These are phyloP conservation scores for Populus tremula DNA, from an alignment of 345 rosid species.

Conservation along the genomic window DNA sequence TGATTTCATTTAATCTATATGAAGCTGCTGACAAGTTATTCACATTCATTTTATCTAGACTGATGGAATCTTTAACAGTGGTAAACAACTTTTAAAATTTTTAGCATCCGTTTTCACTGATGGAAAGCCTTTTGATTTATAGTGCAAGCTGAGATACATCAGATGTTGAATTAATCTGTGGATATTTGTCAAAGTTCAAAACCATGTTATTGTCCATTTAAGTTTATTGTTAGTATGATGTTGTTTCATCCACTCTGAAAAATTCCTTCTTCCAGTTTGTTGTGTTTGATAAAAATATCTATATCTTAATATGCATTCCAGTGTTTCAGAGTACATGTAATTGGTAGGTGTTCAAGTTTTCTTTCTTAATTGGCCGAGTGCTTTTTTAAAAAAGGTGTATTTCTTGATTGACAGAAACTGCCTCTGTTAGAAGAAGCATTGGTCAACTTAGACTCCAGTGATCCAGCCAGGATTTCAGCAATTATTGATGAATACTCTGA, in stretches of 20 bases:
- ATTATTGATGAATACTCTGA: constrained; percentile 53
- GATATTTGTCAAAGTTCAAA: background rate
- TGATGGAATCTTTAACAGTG: too few species aligned
- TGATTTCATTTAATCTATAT: background rate
- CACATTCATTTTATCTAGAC: background rate
- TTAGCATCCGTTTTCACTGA: too few species aligned
- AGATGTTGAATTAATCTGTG: too few species aligned
- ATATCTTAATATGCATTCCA: too few species aligned
- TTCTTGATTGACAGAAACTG: constrained; percentile 50
- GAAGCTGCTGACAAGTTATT: background rate
- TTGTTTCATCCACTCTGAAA: background rate
- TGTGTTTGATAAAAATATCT: background rate
- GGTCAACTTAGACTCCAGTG: constrained; percentile 41
- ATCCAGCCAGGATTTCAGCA: constrained; percentile 46
- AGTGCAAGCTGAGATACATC: too few species aligned
- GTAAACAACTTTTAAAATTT: too few species aligned
- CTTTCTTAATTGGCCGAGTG: too few species aligned
- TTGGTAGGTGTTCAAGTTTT: too few species aligned
- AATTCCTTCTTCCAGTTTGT: background rate
- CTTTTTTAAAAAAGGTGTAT: background rate
- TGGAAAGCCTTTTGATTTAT: too few species aligned
- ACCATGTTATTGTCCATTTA: background rate
- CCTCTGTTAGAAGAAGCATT: constrained; percentile 57
- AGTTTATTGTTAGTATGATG: background rate
- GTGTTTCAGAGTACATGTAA: too few species aligned